Evolutionary conservation across 2,329 filamentous ascomycete genomes (phyloP).

Genomic region (Cladophialophora exuberans): DNA sequence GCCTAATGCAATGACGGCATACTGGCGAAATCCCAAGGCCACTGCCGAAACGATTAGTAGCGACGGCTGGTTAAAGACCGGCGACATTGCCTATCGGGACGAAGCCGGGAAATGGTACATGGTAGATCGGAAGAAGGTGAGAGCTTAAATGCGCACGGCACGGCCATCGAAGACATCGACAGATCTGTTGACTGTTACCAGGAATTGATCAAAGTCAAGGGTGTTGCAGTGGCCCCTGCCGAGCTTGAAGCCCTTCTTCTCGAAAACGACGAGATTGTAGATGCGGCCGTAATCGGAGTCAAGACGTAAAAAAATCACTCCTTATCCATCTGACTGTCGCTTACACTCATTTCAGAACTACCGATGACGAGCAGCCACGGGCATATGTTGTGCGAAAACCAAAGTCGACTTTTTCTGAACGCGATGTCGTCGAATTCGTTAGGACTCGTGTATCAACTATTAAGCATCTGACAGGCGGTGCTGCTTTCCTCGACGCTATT

Average conservation of each 20-base stretch:
- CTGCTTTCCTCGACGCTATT: slow-evolving; percentile 50
- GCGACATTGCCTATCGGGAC: slow-evolving; percentile 91
- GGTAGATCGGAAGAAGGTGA: slow-evolving; percentile 87
- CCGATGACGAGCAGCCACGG: slow-evolving; percentile 37
- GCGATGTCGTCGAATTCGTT: slow-evolving; percentile 47
- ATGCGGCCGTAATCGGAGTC: slow-evolving; percentile 53
- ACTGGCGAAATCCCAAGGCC: slow-evolving; percentile 85
- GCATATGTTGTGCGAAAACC: slow-evolving; percentile 40
- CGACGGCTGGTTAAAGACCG: slow-evolving; percentile 96
- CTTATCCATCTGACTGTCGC: not conserved
- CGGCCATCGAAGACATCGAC: not conserved
- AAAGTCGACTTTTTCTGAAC: slow-evolving; percentile 38
- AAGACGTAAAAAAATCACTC: slow-evolving; percentile 36
- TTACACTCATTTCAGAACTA: not conserved
- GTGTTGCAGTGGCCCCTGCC: slow-evolving; percentile 53
- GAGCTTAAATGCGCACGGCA: slow-evolving; percentile 30
- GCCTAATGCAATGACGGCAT: slow-evolving; percentile 71
- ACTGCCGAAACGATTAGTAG: slow-evolving; percentile 74
- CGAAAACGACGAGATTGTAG: slow-evolving; percentile 47
- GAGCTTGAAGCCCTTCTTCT: slow-evolving; percentile 52
- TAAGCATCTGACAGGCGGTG: slow-evolving; percentile 51
- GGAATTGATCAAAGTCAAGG: slow-evolving; percentile 58
- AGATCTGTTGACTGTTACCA: slow-evolving; percentile 4
- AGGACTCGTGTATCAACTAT: slow-evolving; percentile 48
- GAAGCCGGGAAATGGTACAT: slow-evolving; percentile 76